A percentile compares a stretch with the other conserved stretches of the same genome.
phyloP scores from a whole-genome alignment of 257 asterid species.

The Solanum megistacrolobum region DNA sequence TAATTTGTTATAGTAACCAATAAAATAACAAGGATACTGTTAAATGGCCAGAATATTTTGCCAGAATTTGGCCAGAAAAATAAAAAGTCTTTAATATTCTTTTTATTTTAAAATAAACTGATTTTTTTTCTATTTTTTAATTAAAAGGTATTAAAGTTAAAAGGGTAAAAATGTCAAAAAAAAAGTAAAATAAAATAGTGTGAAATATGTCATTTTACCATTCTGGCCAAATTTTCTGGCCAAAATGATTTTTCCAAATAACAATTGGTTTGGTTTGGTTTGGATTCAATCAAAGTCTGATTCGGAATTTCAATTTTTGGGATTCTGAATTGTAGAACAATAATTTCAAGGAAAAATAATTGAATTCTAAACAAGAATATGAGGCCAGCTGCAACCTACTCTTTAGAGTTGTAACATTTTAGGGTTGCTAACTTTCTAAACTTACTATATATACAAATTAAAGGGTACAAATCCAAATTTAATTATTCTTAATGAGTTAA shows the following conservation, averaged over 20 bases:
- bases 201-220: too few species aligned
- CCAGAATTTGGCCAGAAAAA: too few species aligned
- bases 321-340: neutral
- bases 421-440: neutral
- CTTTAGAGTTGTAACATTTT: neutral
- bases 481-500: neutral
- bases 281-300: neutral
- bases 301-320: neutral
- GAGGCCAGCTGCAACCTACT: neutral
- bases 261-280: neutral
- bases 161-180: too few species aligned
- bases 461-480: neutral
- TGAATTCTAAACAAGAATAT: conserved; percentile 16
- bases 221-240: too few species aligned
- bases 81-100: too few species aligned
- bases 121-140: too few species aligned
- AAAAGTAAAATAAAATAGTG: too few species aligned
- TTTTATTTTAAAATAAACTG: too few species aligned
- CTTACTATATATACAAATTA: neutral
- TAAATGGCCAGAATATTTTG: too few species aligned
- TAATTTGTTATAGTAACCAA: fast-evolving
- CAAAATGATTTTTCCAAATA: too few species aligned
- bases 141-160: too few species aligned
- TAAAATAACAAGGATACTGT: neutral
- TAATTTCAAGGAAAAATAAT: neutral